Evolutionary conservation across 768 basidiomycete species (phyloP).

Genomic region (Mycena metata): DNA sequence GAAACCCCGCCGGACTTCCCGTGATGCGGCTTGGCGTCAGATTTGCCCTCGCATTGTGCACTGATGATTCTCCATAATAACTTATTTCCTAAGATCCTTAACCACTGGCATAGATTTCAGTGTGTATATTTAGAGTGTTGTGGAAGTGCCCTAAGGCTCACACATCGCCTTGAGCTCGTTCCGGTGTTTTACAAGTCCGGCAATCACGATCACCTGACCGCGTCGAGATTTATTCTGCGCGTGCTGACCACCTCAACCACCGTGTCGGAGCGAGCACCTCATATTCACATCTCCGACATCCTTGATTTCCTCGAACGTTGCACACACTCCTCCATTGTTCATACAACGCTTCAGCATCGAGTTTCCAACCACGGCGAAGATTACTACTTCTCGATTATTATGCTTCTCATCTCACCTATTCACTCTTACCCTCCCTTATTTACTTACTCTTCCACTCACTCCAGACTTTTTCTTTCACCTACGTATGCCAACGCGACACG

Average conservation of each 20-base stretch:
- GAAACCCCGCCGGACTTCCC: no score
- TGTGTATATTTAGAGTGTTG: neutral
- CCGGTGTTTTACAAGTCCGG: neutral
- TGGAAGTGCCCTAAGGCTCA: neutral
- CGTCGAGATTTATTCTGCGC: no score
- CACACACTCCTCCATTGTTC: neutral
- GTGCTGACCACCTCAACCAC: no score
- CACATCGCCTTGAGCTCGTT: neutral
- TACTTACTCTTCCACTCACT: neutral
- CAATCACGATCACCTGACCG: conserved; percentile 10
- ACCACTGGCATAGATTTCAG: no score
- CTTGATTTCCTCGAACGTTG: conserved; percentile 2
- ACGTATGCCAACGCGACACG: neutral
- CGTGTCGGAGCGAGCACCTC: conserved; percentile 2
- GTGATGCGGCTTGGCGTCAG: no score
- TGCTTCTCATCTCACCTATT: neutral
- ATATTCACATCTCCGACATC: conserved; percentile 7
- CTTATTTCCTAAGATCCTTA: no score
- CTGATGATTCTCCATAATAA: no score
- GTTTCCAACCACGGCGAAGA: neutral
- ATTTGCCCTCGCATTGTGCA: no score
- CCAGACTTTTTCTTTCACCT: neutral
- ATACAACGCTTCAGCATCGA: neutral
- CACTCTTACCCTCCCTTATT: neutral
- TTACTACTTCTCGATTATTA: neutral